Conservation (phyloP, 139 green algal species). For the Chlorella sp. region DNA sequence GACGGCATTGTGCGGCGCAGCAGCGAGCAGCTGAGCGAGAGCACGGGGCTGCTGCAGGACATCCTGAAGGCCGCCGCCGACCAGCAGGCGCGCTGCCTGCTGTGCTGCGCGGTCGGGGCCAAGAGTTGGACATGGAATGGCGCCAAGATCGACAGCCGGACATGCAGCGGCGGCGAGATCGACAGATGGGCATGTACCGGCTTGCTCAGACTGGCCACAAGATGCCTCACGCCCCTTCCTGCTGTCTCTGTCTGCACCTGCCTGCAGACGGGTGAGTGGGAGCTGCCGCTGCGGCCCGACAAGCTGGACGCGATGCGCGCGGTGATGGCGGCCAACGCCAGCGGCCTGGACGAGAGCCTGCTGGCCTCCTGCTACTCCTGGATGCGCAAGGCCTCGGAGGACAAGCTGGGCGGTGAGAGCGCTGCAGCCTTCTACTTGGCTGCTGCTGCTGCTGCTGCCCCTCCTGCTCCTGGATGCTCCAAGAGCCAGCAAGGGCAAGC, state of each 20-base stretch:
- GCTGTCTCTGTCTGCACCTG: background rate
- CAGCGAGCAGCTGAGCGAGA: conserved; percentile 78
- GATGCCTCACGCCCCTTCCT: too few relatives aligned
- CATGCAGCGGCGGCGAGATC: too few relatives aligned
- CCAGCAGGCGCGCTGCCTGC: conserved; percentile 40
- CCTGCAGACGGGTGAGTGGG: conserved; percentile 80
- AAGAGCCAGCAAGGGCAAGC: too few relatives aligned
- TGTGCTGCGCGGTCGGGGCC: too few relatives aligned
- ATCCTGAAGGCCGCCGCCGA: conserved; percentile 84
- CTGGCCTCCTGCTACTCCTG: conserved; percentile 91
- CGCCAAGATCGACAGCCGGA: too few relatives aligned
- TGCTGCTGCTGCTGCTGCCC: too few relatives aligned
- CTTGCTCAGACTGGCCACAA: too few relatives aligned
- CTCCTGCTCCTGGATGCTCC: too few relatives aligned
- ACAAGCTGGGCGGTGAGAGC: conserved; percentile 68
- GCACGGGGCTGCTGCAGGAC: conserved; percentile 70
- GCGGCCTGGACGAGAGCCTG: conserved; percentile 73
- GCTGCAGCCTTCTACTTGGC: too few relatives aligned
- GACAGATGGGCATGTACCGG: too few relatives aligned
- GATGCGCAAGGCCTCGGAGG: conserved; percentile 89
- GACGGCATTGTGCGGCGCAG: conserved; percentile 82
- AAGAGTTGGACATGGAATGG: too few relatives aligned
- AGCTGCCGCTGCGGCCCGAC: conserved; percentile 77
- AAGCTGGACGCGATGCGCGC: conserved; percentile 47
- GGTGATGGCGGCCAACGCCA: conserved; percentile 20